These are phyloP conservation scores for Gastroboletus turbinatus DNA, from an alignment of 1,284 basidiomycete genomes.

Conservation along the genomic window DNA sequence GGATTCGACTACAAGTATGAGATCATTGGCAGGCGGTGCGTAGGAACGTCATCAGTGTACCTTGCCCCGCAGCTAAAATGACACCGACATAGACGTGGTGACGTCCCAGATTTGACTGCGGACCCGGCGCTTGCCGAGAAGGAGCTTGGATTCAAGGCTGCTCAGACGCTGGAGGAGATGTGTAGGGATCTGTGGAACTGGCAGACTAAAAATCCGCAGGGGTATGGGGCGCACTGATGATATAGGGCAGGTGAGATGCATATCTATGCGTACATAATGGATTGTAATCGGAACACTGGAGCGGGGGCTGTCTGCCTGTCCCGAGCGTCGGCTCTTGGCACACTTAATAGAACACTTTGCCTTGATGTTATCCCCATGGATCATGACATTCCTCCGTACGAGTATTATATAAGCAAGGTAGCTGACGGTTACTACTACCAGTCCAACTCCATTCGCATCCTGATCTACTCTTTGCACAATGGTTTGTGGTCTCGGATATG, in stretches of 20 bases:
- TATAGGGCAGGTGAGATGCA: neutral
- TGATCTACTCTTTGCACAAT: constrained; percentile 19
- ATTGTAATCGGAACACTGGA: constrained; percentile 7
- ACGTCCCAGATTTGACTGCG: constrained; percentile 96
- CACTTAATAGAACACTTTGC: neutral
- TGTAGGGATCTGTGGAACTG: constrained; percentile 93
- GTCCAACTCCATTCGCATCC: constrained; percentile 3
- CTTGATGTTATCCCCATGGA: neutral
- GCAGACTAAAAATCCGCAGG: constrained; percentile 82
- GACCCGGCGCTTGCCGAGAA: constrained; percentile 90
- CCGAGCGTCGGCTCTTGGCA: neutral
- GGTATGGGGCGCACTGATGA: constrained; percentile 46
- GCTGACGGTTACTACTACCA: neutral
- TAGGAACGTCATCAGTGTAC: constrained; percentile 8
- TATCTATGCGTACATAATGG: constrained; percentile 22
- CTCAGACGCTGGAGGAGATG: constrained; percentile 82
- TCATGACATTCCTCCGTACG: too few relatives aligned
- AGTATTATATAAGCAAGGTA: constrained; percentile 22
- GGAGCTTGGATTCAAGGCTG: constrained; percentile 93
- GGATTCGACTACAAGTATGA: constrained; percentile 89
- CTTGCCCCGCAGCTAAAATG: constrained; percentile 6
- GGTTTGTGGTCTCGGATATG: constrained; percentile 16
- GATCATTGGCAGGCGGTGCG: constrained; percentile 86
- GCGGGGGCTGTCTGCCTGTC: neutral
- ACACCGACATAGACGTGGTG: constrained; percentile 67